Evolutionary conservation across 805 yeast genomes (phyloP), one percentile per base, ranked within the genome.

Genomic region (Lachancea waltii): DNA sequence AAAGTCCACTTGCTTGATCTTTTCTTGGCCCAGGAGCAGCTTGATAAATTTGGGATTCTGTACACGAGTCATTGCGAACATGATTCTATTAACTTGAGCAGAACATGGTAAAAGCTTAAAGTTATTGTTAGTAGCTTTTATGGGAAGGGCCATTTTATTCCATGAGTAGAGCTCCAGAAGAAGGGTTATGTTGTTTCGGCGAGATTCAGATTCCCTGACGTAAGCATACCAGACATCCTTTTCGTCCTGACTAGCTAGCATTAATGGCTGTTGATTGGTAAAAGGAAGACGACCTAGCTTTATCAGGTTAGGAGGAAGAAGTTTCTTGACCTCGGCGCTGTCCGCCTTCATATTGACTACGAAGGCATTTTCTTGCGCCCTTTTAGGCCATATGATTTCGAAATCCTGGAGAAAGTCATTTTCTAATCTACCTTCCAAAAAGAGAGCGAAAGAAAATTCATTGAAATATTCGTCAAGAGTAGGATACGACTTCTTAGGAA

Each of bases 11-110:
- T 78, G 77, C 53, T 65, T 65, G 43, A 75, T 68, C 25, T 76
- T 71, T 38, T 72, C 66, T 39, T 74, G 68, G 4, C 82, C 83
- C 34, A 77, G 50, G 14, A 77, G 55, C 70, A 76, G 67, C 37
- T 68, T 69, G 36, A 68, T 65, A 47, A 77, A 77, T 35, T 64
- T 70, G 6, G 60, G 58, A 52, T 77, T 76, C 31, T 67, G 68
- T 24, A 80, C 65, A 33, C 74, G 66, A 2, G 75, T 66, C 85
- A 81, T 81, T 0, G 86, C 81, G 47, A 73, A 70, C 53, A 81
- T 64, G 5, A 79, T 77, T 56, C 87, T 64, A 30, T 75, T 70
- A 5, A 77, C 73, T 3, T 81, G 81, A 4, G 75, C 73, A 7
- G 81, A 74, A 15, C 78, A 77, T 1, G 86, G 85, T 34, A 81